Base-by-base conservation (phyloP, 768 basidiomycete genomes). In the Sarcodon aspratus region DNA sequence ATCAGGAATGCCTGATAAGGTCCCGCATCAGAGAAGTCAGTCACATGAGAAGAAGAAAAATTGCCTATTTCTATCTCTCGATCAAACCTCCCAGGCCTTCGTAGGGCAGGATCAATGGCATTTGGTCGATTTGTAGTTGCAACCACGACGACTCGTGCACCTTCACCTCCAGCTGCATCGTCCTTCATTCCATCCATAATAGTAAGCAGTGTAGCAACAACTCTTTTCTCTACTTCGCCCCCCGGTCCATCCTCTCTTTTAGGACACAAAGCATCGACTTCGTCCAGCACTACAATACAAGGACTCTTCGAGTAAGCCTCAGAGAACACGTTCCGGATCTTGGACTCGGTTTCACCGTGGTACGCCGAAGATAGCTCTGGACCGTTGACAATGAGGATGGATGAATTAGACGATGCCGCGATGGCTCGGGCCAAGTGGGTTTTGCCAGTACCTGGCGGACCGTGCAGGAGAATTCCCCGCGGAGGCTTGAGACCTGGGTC, bases 381-480 rank as follows among this genome's bases (percentile, higher is more conserved):
- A 0, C 96, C 96, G 57, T 95, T 95, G 62, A 98, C 83, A 46
- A 91, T 80, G 54, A 99, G 76, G n/a, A 96, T 87, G 27, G 83
- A 80, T 7, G 92, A 87, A 32, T 76, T 77, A 1, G 87, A 88
- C 6, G 93, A 90, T 0, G 82, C 76, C 3, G 95, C 93, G 50
- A 99, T 93, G 11, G 93, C 89, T 52, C 92, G 82, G 9, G 96
- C 95, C 2, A 99, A 72, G 59, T 96, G 92, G 0, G 96, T 99
- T 68, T 99, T 99, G 12, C 96, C 96, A 8, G 96, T 98, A 35
- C 96, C 96, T 3, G 96, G 92, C 9, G 93, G 94, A 9, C 96
- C 96, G 63, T 97, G 85, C 1, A 99, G 76, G 15, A 98, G 75
- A 42, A 98, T 85, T 4, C 96, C 96, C 43, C 89, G 81, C n/a